phyloP scores from a whole-genome alignment of 371 early-diverging fungal species.

The Circinella umbellata region DNA sequence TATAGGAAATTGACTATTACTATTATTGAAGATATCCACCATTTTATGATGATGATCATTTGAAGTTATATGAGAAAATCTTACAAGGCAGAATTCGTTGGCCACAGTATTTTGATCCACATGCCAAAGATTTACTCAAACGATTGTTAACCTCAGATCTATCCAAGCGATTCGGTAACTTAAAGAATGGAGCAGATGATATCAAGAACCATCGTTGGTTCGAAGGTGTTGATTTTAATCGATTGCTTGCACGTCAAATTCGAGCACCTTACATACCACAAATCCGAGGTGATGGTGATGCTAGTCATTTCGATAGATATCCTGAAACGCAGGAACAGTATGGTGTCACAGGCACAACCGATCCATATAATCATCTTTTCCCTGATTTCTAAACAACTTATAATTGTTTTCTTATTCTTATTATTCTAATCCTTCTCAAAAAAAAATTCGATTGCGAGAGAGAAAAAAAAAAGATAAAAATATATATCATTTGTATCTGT shows the following conservation, averaged over 20 bases:
- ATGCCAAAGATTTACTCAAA: slow-evolving; percentile 90
- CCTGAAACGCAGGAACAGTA: slow-evolving; percentile 78
- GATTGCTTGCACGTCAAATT: slow-evolving; percentile 73
- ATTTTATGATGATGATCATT: slow-evolving; percentile 96
- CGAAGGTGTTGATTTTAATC: slow-evolving; percentile 90
- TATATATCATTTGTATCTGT: too few species aligned
- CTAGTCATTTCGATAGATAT: slow-evolving; percentile 94
- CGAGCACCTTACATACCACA: slow-evolving; percentile 92
- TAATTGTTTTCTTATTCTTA: background rate
- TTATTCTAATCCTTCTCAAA: background rate
- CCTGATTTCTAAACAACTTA: slow-evolving; percentile 28
- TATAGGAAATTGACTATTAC: background rate
- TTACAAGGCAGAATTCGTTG: slow-evolving; percentile 85
- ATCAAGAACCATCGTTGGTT: slow-evolving; percentile 97
- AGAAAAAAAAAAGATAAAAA: too few species aligned
- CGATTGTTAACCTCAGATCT: slow-evolving; percentile 87
- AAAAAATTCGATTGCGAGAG: too few species aligned
- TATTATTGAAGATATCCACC: slow-evolving; percentile 85
- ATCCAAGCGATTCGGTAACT: slow-evolving; percentile 91
- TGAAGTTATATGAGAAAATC: slow-evolving; percentile 95
- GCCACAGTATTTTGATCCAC: slow-evolving; percentile 90
- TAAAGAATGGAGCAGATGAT: slow-evolving; percentile 87
- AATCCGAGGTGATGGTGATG: slow-evolving; percentile 86
- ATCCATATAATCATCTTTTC: slow-evolving; percentile 35
- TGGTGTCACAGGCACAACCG: slow-evolving; percentile 36